phyloP scores from a whole-genome alignment of 2,329 filamentous ascomycete genomes.

The Aspergillus eucalypticola region DNA sequence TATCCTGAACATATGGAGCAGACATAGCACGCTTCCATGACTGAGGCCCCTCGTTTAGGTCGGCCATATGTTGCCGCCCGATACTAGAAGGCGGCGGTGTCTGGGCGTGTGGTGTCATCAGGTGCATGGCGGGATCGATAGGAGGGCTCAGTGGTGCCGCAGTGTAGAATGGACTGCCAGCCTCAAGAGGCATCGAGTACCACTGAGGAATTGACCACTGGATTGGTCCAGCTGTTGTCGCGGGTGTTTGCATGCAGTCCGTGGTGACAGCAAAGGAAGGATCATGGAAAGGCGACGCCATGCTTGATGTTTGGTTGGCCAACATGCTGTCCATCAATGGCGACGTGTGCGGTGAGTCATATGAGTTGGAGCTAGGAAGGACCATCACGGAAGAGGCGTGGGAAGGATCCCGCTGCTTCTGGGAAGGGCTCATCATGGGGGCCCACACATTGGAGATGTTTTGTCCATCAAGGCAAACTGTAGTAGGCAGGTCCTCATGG shows the following conservation, averaged over 20 bases:
- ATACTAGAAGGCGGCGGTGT: conserved; percentile 21
- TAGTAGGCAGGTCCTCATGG: conserved; percentile 12
- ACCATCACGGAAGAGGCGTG: conserved; percentile 21
- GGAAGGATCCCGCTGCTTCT: conserved; percentile 23
- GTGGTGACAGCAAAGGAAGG: conserved; percentile 30
- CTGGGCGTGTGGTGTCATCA: conserved; percentile 27
- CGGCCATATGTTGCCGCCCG: conserved; percentile 20
- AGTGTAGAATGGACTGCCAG: conserved; percentile 29
- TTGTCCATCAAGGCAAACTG: conserved; percentile 13
- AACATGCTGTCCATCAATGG: conserved; percentile 27
- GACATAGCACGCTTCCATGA: conserved; percentile 33
- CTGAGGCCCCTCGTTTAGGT: conserved; percentile 25
- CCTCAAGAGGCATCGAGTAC: conserved; percentile 33
- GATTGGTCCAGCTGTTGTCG: conserved; percentile 20
- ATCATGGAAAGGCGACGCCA: conserved; percentile 27
- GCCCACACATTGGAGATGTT: conserved; percentile 24
- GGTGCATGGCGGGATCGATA: conserved; percentile 26
- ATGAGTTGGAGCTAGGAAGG: conserved; percentile 26
- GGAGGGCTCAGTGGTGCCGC: conserved; percentile 27
- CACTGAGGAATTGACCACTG: conserved; percentile 32
- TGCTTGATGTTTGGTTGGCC: conserved; percentile 27
- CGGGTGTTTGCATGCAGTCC: conserved; percentile 31
- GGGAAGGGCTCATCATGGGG: conserved; percentile 23
- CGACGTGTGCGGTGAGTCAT: conserved; percentile 30
- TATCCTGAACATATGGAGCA: conserved; percentile 26